These are phyloP conservation scores for Fusarium sambucinum DNA, from an alignment of 2,329 filamentous ascomycete species.

Conservation along the genomic window DNA sequence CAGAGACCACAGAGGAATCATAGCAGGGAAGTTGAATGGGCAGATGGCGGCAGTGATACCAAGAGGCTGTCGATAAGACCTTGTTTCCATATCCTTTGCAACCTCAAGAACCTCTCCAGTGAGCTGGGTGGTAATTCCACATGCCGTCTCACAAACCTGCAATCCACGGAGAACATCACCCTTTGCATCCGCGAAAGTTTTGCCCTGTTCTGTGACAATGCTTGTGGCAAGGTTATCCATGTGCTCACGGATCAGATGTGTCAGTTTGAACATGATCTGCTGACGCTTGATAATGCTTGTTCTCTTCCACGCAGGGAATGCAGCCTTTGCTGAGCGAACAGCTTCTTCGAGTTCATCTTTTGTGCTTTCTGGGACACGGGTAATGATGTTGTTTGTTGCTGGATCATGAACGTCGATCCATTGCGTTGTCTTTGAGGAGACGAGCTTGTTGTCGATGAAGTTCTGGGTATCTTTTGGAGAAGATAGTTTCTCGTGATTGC, in stretches of 20 bases:
- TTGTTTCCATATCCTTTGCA: slow-evolving; percentile 87
- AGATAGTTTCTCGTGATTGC: slow-evolving; percentile 43
- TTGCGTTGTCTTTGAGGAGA: slow-evolving; percentile 69
- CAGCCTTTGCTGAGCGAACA: slow-evolving; percentile 76
- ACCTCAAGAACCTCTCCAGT: slow-evolving; percentile 82
- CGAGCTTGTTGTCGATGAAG: slow-evolving; percentile 80
- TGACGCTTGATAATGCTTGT: slow-evolving; percentile 76
- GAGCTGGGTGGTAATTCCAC: slow-evolving; percentile 78
- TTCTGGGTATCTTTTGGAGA: slow-evolving; percentile 70
- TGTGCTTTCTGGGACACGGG: slow-evolving; percentile 80
- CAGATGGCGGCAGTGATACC: slow-evolving; percentile 83
- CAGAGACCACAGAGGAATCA: slow-evolving; percentile 87
- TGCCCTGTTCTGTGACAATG: slow-evolving; percentile 83
- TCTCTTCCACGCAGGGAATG: slow-evolving; percentile 75
- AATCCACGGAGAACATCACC: slow-evolving; percentile 80
- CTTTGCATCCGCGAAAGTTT: slow-evolving; percentile 80
- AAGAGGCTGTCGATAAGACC: slow-evolving; percentile 78
- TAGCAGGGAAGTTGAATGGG: slow-evolving; percentile 86
- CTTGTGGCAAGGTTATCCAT: slow-evolving; percentile 81
- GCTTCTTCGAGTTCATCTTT: slow-evolving; percentile 75
- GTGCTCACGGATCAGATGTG: slow-evolving; percentile 78
- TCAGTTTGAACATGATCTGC: slow-evolving; percentile 83
- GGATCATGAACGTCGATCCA: slow-evolving; percentile 82
- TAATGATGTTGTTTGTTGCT: slow-evolving; percentile 83
- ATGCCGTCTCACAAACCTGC: slow-evolving; percentile 81